Base-by-base conservation (phyloP, 208 protist genomes). In the Trypanosoma conorhini region DNA sequence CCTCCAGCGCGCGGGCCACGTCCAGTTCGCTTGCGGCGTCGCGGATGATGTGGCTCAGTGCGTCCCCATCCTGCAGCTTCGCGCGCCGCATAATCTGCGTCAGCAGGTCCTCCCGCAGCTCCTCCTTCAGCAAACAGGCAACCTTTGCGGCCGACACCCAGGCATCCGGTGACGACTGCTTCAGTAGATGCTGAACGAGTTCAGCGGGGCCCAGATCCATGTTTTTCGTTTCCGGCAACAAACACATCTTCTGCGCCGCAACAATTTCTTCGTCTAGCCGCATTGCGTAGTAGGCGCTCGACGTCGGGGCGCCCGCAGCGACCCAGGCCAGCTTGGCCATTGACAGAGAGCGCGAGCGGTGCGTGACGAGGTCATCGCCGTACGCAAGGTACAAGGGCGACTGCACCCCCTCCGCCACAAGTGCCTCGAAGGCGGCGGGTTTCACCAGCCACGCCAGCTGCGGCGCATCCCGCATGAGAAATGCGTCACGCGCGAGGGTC, bases 401-500 rank as follows among this genome's bases (percentile, higher is more conserved):
- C 24, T 70, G 48, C 38, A 65, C 44, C 24, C 83, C 90, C 44
- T 93, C 85, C 28, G 52, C 57, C 0, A 81, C 56, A n/a, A 95
- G 67, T 5, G 90, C 73, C 26, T 89, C 71, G 66, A 83, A 93
- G 50, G 78, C 77, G 10, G 40, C 28, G 3, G 87, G 85, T 5
- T 73, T 81, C 30, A 74, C 83, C 30, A 95, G 76, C 90, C 90
- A 95, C 66, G 86, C 72, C 22, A 95, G 73, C 35, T 95, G 87
- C 67, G 90, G 87, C 5, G 90, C 90, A 62, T 83, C 72, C 19
- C 60, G 58, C 38, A 76, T 64, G 44, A 95, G 62, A 62, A 95
- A 93, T 10, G 35, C 60, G 59, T 86, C 81, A 54, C 83, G 85
- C n/a, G 72, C 48, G 15, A 76, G 74, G 22, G 67, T 61, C 15